Evolutionary conservation across 2,329 filamentous ascomycete species (phyloP), one percentile per base, ranked within the genome.

Genomic region (Purpureocillium lavendulum): DNA sequence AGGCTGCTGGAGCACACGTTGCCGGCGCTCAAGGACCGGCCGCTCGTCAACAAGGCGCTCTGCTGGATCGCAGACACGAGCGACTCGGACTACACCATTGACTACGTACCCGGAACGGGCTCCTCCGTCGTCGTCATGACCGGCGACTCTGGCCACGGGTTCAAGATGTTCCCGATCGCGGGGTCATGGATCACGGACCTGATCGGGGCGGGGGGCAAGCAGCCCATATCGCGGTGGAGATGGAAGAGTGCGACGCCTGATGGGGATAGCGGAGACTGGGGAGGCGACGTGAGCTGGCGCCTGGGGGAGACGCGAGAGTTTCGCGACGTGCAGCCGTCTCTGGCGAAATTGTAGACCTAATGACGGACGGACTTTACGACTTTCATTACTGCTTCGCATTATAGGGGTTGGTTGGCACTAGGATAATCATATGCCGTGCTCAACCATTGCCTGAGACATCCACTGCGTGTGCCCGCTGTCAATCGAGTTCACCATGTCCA

Each of bases 41-140:
- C 75, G 0, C 59, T 82, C n/a, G 67, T 80, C 2, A 61, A 69
- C 24, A 68, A 69, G 49, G 66, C 64, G 2, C 55, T 82, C n/a
- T 82, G 78, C 50, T 82, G 77, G 77, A 77, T 76, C 43, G 74
- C 75, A 1, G 78, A 82, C 48, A 76, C 75, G 0, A 62, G 57
- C 7, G 73, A 80, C 48, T 77, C 74, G 1, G 73, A 81, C 35
- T 82, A 70, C 45, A 66, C 77, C 36, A 66, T 82, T 33, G 77
- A 81, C 50, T 74, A 67, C 39, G 69, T 80, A 1, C 76, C 76
- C 0, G 53, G 59, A 1, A 71, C 64, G 2, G 56, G 59, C 2
- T 67, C 64, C 1, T 47, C 50, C 0, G 60, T 80, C 3, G 54
- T 80, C 3, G 50, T 77, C 0, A 45, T 72, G 1, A 69, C 71